phyloP scores from a whole-genome alignment of 331 rosid genomes.

The Phaseolus coccineus region DNA sequence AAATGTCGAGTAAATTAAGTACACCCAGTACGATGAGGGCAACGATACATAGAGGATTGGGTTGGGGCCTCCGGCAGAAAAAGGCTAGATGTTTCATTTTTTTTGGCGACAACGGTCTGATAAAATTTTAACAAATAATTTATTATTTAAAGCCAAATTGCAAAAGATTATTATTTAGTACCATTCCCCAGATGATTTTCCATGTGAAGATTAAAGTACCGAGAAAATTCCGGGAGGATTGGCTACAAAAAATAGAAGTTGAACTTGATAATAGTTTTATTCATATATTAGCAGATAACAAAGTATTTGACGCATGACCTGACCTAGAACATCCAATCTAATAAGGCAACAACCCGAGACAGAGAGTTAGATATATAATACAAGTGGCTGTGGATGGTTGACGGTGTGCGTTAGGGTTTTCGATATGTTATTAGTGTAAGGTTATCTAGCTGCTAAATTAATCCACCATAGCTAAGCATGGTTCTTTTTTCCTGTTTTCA shows the following conservation, averaged over 20 bases:
- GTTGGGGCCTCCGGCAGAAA: slow-evolving; percentile 1
- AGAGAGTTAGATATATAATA: slow-evolving; percentile 9
- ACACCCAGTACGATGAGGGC: slow-evolving; percentile 1
- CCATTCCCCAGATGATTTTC: not conserved
- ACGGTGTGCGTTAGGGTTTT: not conserved
- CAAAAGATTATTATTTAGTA: not conserved
- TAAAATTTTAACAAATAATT: not conserved
- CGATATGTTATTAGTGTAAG: slow-evolving; percentile 1
- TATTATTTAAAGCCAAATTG: not conserved
- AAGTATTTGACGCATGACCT: not conserved
- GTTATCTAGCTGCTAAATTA: slow-evolving; percentile 31
- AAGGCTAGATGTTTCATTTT: not conserved
- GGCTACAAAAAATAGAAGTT: not conserved
- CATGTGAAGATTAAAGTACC: not conserved
- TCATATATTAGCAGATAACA: not conserved
- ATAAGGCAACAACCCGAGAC: slow-evolving; percentile 23
- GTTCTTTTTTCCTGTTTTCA: not conserved
- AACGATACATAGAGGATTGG: slow-evolving; percentile 1
- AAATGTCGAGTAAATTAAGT: not conserved
- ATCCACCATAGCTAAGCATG: not conserved
- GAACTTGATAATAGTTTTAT: not conserved
- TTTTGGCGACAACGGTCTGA: not conserved
- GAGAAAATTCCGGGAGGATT: not conserved
- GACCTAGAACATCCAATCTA: not conserved
- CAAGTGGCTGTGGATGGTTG: slow-evolving; percentile 26